Conservation (phyloP, 139 green algal species). For the Coccomyxa sp. region DNA sequence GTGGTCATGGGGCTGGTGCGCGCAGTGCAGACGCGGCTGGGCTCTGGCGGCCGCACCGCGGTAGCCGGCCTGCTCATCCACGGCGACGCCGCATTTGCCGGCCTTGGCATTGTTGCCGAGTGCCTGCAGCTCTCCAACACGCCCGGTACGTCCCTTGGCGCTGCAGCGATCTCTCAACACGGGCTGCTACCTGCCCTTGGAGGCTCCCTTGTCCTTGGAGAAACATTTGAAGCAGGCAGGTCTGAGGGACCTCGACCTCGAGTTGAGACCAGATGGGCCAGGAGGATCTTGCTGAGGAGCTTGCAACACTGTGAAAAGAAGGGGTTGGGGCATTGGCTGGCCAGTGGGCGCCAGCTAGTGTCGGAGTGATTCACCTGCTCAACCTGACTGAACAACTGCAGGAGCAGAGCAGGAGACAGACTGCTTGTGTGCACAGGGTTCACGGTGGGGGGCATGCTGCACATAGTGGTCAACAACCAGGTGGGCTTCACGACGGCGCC, state of each 20-base stretch:
- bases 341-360: too few relatives aligned
- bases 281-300: neutral
- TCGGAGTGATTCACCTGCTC: too few relatives aligned
- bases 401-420: too few relatives aligned
- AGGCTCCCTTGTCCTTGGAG: too few relatives aligned
- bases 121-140: conserved; percentile 31
- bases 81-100: conserved; percentile 63
- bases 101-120: conserved; percentile 65
- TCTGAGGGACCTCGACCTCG: too few relatives aligned
- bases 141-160: neutral
- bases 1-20: conserved; percentile 74
- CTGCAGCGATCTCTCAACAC: neutral
- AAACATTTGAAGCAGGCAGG: too few relatives aligned
- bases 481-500: conserved; percentile 81
- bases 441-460: conserved; percentile 66
- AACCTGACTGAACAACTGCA: too few relatives aligned
- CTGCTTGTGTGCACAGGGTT: conserved; percentile 36
- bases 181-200: too few relatives aligned
- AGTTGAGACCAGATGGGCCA: too few relatives aligned
- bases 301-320: neutral
- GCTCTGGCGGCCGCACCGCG: neutral
- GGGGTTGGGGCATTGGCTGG: too few relatives aligned
- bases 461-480: conserved; percentile 87
- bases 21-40: conserved; percentile 52
- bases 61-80: conserved; percentile 58